Conservation (phyloP, 1,284 basidiomycete genomes). For the Schizopora paradoxa region DNA sequence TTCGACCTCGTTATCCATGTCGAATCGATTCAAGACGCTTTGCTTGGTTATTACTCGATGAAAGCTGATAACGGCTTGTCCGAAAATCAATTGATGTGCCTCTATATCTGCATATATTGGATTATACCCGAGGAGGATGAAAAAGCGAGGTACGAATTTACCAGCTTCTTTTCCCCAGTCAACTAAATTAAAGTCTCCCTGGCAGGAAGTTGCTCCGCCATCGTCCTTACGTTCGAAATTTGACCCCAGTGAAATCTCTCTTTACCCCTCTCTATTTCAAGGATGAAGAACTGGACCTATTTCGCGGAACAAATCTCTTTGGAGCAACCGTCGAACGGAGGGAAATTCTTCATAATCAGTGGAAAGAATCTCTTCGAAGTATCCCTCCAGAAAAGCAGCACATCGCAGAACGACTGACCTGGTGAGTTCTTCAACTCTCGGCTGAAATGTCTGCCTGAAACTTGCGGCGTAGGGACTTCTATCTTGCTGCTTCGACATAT, state of each 20-base stretch:
- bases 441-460: slow-evolving; percentile 9
- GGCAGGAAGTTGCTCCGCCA: slow-evolving; percentile 42
- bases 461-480: slow-evolving; percentile 53
- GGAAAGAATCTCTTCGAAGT: slow-evolving; percentile 42
- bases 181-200: slow-evolving; percentile 5
- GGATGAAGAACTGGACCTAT: slow-evolving; percentile 50
- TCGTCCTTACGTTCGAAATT: slow-evolving; percentile 57
- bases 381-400: slow-evolving; percentile 33
- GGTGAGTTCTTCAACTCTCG: slow-evolving; percentile 40
- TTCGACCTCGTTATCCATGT: slow-evolving; percentile 70
- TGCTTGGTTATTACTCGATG: slow-evolving; percentile 36
- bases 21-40: slow-evolving; percentile 38
- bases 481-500: slow-evolving; percentile 67
- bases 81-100: slow-evolving; percentile 66
- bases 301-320: slow-evolving; percentile 74
- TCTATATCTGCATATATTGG: slow-evolving; percentile 71
- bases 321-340: slow-evolving; percentile 65
- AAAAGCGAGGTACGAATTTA: slow-evolving; percentile 26
- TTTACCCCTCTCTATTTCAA: slow-evolving; percentile 78
- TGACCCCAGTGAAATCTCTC: slow-evolving; percentile 55
- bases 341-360: slow-evolving; percentile 56
- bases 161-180: slow-evolving; percentile 8
- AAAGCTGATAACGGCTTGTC: slow-evolving; percentile 38
- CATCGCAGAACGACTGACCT: slow-evolving; percentile 56
- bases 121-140: slow-evolving; percentile 33